Base-by-base conservation (phyloP, 2,329 filamentous ascomycete species). In the Botrytis paeoniae region DNA sequence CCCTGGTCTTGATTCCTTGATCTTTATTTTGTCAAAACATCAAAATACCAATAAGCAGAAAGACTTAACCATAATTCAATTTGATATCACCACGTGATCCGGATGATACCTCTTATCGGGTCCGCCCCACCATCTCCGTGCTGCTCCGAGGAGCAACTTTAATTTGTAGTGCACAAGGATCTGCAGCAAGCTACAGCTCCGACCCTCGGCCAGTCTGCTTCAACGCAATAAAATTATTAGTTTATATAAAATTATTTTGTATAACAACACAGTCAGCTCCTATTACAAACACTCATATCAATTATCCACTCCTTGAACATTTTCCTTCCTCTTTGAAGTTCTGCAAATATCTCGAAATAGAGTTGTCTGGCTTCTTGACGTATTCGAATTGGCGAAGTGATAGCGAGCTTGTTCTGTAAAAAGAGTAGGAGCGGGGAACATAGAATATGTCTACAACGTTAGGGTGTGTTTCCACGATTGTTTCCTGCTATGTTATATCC, bases 381-480 rank as follows among this genome's bases (percentile, higher is more conserved):
- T 69, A n/a, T 60, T 35, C 54, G 76, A 75, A 60, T 75, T 76
- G 75, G 74, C 66, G 39, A 69, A 72, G 63, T 66, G 70, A 73
- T 74, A 74, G 71, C 64, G 73, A n/a, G 35, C 59, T 48, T 29
- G 22, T 48, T 61, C 59, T 72, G 51, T 45, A 32, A 57, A 29
- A 70, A 75, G 72, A 74, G 71, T 74, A 74, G 78, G 76, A 75
- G 77, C 69, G 75, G 70, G 63, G 63, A 72, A 75, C 74, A 61
- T 65, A 61, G 70, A 71, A 75, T 39, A 89, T 89, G 87, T 83
- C 87, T 64, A 89, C 87, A 75, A 89, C 85, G 72, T 81, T 83
- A 75, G 85, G 85, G 85, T 86, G 80, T 75, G 81, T 70, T 68
- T 25, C 69, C n/a, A n/a, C 59, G 25, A 22, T 32, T 18, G 3